phyloP scores from a whole-genome alignment of 2,329 filamentous ascomycete species.

The Fusarium falciforme region DNA sequence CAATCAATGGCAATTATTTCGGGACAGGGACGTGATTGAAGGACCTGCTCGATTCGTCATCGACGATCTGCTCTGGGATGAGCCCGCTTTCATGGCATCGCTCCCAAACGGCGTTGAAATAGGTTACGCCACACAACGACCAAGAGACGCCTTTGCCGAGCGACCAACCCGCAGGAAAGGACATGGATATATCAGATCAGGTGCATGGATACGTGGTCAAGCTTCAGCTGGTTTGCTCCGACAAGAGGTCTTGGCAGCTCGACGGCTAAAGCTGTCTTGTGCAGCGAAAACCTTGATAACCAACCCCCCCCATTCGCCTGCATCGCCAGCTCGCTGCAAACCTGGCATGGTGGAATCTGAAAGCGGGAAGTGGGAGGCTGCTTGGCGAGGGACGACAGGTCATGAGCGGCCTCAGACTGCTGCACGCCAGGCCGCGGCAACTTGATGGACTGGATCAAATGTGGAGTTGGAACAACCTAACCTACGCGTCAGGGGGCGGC shows the following conservation, averaged over 20 bases:
- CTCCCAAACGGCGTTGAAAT: slow-evolving; percentile 19
- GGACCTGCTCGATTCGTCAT: slow-evolving; percentile 21
- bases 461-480: slow-evolving; percentile 6
- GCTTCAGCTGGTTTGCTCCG: neutral
- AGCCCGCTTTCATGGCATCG: slow-evolving; percentile 19
- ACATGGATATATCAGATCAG: slow-evolving; percentile 16
- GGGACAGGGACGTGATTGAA: slow-evolving; percentile 23
- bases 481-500: slow-evolving; percentile 39
- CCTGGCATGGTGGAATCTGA: slow-evolving; percentile 11
- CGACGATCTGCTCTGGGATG: slow-evolving; percentile 29
- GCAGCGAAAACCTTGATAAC: slow-evolving; percentile 21
- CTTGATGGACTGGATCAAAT: slow-evolving; percentile 17
- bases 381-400: slow-evolving; percentile 22
- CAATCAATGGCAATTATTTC: slow-evolving; percentile 10
- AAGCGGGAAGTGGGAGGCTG: slow-evolving; percentile 32
- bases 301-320: slow-evolving; percentile 7
- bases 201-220: slow-evolving; percentile 28
- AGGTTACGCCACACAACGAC: slow-evolving; percentile 29
- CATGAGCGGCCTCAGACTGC: neutral
- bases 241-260: neutral
- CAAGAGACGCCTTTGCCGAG: slow-evolving; percentile 32
- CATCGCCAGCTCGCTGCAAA: slow-evolving; percentile 17
- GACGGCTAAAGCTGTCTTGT: slow-evolving; percentile 5
- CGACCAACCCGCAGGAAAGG: slow-evolving; percentile 1
- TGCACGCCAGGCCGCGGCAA: slow-evolving; percentile 17